A percentile compares a stretch with the other conserved stretches of the same genome.
phyloP scores from a whole-genome alignment of 768 basidiomycete species.

The Guyanaporus albipodus region DNA sequence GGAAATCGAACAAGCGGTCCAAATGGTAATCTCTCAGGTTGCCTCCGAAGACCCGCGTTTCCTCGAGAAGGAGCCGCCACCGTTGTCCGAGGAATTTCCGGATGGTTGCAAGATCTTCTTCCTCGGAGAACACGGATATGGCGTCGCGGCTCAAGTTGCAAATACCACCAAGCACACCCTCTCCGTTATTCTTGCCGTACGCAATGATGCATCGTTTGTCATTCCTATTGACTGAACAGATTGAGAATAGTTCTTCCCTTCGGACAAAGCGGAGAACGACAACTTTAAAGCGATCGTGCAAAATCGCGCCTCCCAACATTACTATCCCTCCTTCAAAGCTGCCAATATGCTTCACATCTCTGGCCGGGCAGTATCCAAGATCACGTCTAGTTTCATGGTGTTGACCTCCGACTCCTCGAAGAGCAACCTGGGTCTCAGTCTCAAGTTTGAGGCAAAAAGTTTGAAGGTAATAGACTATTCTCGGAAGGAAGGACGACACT shows the following conservation, averaged over 20 bases:
- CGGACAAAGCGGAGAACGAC: conserved; percentile 74
- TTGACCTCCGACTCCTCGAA: conserved; percentile 71
- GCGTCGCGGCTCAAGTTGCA: conserved; percentile 89
- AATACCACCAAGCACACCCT: conserved; percentile 64
- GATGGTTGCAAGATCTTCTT: conserved; percentile 91
- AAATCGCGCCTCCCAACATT: conserved; percentile 47
- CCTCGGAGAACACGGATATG: conserved; percentile 91
- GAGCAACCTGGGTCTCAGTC: conserved; percentile 85
- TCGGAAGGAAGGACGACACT: conserved; percentile 73
- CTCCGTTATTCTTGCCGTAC: conserved; percentile 84
- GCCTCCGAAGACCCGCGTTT: conserved; percentile 86
- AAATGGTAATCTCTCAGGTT: conserved; percentile 79
- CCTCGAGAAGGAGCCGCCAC: conserved; percentile 76
- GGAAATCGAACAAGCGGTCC: conserved; percentile 82
- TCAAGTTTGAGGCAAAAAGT: conserved; percentile 94
- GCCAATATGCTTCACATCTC: conserved; percentile 72
- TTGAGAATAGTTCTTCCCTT: conserved; percentile 71
- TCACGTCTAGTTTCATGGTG: conserved; percentile 93
- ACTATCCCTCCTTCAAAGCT: conserved; percentile 76
- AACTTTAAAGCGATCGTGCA: conserved; percentile 69
- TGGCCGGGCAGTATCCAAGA: conserved; percentile 77
- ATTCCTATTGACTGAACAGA: not conserved
- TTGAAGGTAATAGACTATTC: conserved; percentile 93
- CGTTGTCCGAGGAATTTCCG: conserved; percentile 86
- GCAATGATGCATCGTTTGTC: conserved; percentile 12